phyloP scores from a whole-genome alignment of 164 flowering plant species.

The Brasenia schreberi region DNA sequence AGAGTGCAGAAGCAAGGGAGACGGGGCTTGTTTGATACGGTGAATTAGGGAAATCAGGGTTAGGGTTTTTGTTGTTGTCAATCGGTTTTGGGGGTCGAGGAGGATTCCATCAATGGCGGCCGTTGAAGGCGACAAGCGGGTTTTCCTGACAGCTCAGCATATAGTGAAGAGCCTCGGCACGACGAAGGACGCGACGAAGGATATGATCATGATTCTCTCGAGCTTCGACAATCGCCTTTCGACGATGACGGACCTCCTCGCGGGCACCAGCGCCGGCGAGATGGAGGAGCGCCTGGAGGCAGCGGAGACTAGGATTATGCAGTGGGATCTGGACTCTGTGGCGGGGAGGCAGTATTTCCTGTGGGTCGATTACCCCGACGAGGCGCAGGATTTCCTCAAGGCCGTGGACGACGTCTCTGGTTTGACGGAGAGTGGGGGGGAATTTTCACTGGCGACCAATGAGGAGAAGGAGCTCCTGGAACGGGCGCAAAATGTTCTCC shows the following conservation, averaged over 20 bases:
- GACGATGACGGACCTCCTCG: slow-evolving; percentile 11
- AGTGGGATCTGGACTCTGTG: slow-evolving; percentile 15
- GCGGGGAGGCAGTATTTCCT: slow-evolving; percentile 6
- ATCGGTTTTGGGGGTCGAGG: no score
- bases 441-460: neutral
- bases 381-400: slow-evolving; percentile 23
- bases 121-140: slow-evolving; percentile 45
- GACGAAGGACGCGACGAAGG: slow-evolving; percentile 35
- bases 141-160: slow-evolving; percentile 52
- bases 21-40: no score
- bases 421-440: slow-evolving; percentile 19
- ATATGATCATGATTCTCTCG: slow-evolving; percentile 55
- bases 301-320: slow-evolving; percentile 27
- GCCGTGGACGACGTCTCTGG: slow-evolving; percentile 39
- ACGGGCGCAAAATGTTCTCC: slow-evolving; percentile 35
- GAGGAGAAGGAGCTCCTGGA: slow-evolving; percentile 12
- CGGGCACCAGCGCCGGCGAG: neutral
- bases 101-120: slow-evolving; percentile 4
- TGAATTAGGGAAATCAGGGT: no score
- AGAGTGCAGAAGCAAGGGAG: no score
- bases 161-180: slow-evolving; percentile 43
- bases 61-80: no score
- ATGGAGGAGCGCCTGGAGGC: slow-evolving; percentile 16
- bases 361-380: slow-evolving; percentile 31
- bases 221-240: slow-evolving; percentile 49